These are phyloP conservation scores for Gamarada debralockiae DNA, from an alignment of 495 filamentous ascomycete species.

Conservation along the genomic window DNA sequence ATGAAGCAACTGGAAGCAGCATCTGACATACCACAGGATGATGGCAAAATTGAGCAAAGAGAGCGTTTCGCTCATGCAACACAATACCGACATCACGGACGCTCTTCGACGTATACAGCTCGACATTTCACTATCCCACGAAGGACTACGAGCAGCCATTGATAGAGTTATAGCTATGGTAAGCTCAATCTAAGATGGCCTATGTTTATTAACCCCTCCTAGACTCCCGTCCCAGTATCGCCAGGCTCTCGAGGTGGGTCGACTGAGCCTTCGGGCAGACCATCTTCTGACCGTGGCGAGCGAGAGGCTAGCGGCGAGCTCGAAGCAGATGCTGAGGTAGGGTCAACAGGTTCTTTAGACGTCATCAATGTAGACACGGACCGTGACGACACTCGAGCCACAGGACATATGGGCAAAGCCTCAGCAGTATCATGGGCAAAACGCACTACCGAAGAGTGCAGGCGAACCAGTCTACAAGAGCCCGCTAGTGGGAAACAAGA, in stretches of 20 bases:
- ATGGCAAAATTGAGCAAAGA: constrained; percentile 42
- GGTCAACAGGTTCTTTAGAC: constrained; percentile 56
- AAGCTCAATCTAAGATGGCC: background rate
- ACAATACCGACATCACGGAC: constrained; percentile 38
- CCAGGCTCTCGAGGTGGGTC: background rate
- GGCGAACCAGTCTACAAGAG: constrained; percentile 11
- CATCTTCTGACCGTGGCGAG: constrained; percentile 26
- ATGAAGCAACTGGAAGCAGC: constrained; percentile 27
- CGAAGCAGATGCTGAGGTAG: constrained; percentile 37
- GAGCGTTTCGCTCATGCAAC: constrained; percentile 22
- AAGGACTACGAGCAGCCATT: constrained; percentile 35
- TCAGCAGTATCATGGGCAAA: constrained; percentile 60
- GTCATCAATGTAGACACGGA: constrained; percentile 59
- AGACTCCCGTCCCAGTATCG: background rate
- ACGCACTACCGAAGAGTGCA: constrained; percentile 28
- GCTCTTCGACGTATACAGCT: constrained; percentile 27
- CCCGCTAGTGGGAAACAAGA: background rate
- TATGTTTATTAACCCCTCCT: background rate
- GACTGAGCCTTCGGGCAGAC: background rate
- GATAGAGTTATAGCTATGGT: constrained; percentile 21
- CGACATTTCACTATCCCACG: constrained; percentile 19
- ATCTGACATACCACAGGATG: constrained; percentile 37
- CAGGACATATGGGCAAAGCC: constrained; percentile 56
- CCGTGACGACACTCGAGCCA: constrained; percentile 41
- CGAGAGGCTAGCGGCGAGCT: constrained; percentile 36